Percentiles rank a stretch among this genome's conserved stretches.
Conservation (phyloP, 495 filamentous ascomycete species). For the Podospora pseudoanserina region DNA sequence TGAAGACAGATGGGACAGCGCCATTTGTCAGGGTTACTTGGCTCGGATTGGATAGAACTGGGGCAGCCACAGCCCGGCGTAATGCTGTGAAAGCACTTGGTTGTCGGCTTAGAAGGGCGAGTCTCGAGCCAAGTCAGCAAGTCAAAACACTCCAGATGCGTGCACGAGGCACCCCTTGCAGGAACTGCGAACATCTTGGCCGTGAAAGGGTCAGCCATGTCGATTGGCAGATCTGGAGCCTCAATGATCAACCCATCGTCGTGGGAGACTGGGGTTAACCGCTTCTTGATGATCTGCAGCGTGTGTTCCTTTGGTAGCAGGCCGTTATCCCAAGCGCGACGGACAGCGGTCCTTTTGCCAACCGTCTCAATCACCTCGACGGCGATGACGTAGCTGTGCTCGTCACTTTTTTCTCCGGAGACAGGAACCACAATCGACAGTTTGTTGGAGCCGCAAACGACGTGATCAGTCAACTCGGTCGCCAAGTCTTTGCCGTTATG, state of each 20-base stretch:
- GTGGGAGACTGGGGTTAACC: slow-evolving; percentile 38
- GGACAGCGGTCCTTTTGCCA: slow-evolving; percentile 48
- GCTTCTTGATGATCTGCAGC: slow-evolving; percentile 48
- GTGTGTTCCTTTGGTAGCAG: slow-evolving; percentile 36
- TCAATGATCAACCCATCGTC: slow-evolving; percentile 70
- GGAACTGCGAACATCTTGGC: slow-evolving; percentile 65
- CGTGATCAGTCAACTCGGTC: slow-evolving; percentile 62
- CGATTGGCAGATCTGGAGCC: slow-evolving; percentile 61
- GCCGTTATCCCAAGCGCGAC: slow-evolving; percentile 34
- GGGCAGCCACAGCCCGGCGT: slow-evolving; percentile 31
- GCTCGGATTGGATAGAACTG: slow-evolving; percentile 29
- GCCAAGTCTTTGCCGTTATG: slow-evolving; percentile 74
- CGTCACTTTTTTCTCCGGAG: slow-evolving; percentile 33
- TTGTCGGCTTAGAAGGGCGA: slow-evolving; percentile 44
- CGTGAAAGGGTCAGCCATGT: slow-evolving; percentile 73
- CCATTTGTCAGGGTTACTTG: slow-evolving; percentile 69
- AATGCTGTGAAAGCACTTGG: slow-evolving; percentile 27
- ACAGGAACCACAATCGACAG: slow-evolving; percentile 54
- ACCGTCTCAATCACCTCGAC: slow-evolving; percentile 60
- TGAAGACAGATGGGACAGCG: slow-evolving; percentile 71
- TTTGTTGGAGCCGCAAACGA: slow-evolving; percentile 52
- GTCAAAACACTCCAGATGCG: slow-evolving; percentile 84
- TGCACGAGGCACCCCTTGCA: slow-evolving; percentile 56
- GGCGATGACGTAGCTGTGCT: slow-evolving; percentile 50
- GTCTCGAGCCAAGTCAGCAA: slow-evolving; percentile 74